These are phyloP conservation scores for Blakeslea trispora DNA, from an alignment of 371 early-diverging fungal species.

Conservation along the genomic window DNA sequence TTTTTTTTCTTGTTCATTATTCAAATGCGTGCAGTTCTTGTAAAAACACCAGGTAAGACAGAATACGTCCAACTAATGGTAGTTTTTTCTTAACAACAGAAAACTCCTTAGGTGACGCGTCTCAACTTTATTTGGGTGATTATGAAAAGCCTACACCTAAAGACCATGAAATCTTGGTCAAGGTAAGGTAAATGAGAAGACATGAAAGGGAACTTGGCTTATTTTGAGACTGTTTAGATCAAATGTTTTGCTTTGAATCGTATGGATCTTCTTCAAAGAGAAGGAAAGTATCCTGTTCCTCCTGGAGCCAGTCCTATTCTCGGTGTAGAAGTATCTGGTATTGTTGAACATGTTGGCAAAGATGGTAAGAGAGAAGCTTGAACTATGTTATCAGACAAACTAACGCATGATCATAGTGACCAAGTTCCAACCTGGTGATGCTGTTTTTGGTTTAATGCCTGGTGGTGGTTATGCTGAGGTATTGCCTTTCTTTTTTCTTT, in stretches of 20 bases:
- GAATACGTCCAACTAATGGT: too few relatives aligned
- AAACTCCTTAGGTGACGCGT: conserved; percentile 57
- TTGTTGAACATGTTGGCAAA: conserved; percentile 55
- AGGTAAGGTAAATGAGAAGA: too few relatives aligned
- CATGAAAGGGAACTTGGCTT: too few relatives aligned
- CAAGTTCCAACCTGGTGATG: conserved; percentile 61
- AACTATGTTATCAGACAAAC: neutral
- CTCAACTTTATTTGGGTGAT: conserved; percentile 57
- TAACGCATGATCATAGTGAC: conserved; percentile 27
- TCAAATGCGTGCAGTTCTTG: conserved; percentile 40
- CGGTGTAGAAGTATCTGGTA: conserved; percentile 79
- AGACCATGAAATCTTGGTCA: conserved; percentile 65
- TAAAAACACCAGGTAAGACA: conserved; percentile 38
- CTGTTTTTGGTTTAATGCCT: conserved; percentile 70
- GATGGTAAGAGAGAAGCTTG: conserved; percentile 31
- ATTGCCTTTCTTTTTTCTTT: too few relatives aligned
- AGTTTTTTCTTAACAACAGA: too few relatives aligned
- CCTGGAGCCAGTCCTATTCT: conserved; percentile 64
- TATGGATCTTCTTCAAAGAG: conserved; percentile 77
- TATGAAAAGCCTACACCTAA: conserved; percentile 54
- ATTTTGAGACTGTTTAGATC: conserved; percentile 31
- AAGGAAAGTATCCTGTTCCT: conserved; percentile 73
- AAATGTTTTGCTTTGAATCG: conserved; percentile 72
- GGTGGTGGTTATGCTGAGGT: conserved; percentile 78
- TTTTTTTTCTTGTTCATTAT: neutral